phyloP scores from a whole-genome alignment of 441 rosid species.

The Arabidopsis lyrata region DNA sequence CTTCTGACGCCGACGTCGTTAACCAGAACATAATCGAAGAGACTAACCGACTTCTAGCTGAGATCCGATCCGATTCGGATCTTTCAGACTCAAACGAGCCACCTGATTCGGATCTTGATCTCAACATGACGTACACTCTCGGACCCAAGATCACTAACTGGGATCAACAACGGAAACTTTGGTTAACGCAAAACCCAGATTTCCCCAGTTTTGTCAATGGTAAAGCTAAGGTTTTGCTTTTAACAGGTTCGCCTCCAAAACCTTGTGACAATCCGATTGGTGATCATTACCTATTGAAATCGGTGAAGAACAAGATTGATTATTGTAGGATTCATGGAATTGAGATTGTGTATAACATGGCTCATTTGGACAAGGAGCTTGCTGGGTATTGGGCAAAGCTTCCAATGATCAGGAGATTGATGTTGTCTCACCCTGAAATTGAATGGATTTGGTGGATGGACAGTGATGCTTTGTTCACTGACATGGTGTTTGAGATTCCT shows the following conservation, averaged over 20 bases:
- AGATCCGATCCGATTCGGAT: constrained; percentile 83
- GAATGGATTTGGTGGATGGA: constrained; percentile 99
- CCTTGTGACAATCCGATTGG: constrained; percentile 97
- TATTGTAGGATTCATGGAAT: constrained; percentile 97
- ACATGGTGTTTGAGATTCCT: constrained; percentile 89
- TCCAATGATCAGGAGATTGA: constrained; percentile 86
- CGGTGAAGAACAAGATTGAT: constrained; percentile 93
- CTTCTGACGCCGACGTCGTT: constrained; percentile 77
- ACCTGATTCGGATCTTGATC: constrained; percentile 55
- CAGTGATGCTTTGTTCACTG: constrained; percentile 97
- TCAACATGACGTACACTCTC: constrained; percentile 69
- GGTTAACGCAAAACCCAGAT: constrained; percentile 71
- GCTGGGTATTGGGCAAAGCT: constrained; percentile 98
- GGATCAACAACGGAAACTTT: constrained; percentile 49
- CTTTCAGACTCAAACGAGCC: constrained; percentile 60
- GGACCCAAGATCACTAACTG: constrained; percentile 80
- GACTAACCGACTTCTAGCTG: constrained; percentile 79
- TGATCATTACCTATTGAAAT: constrained; percentile 87
- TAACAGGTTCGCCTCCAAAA: constrained; percentile 94
- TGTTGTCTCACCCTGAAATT: constrained; percentile 89
- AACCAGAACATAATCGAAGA: constrained; percentile 82
- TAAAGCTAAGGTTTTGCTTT: constrained; percentile 71
- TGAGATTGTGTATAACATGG: constrained; percentile 95
- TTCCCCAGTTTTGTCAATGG: constrained; percentile 76
- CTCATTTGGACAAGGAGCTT: constrained; percentile 87